phyloP scores from a whole-genome alignment of 371 early-diverging fungal genomes.

The Massospora cicadina region DNA sequence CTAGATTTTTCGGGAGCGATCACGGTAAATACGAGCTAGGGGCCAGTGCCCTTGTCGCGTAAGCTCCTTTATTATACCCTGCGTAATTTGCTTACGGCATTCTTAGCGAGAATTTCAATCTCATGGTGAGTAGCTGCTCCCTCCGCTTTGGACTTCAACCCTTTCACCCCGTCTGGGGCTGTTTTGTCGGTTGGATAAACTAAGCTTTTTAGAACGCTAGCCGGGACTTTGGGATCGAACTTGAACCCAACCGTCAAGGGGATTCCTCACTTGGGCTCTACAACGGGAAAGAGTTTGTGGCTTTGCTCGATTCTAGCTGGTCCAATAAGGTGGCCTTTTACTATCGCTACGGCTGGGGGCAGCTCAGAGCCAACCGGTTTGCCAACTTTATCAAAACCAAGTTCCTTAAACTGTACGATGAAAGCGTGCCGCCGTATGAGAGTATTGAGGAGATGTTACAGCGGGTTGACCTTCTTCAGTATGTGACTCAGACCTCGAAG shows the following conservation, averaged over 20 bases:
- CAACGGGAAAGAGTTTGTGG: background rate
- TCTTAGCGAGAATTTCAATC: constrained; percentile 6
- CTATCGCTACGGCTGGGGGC: constrained; percentile 6
- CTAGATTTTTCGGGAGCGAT: background rate
- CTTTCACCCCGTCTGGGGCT: too few relatives aligned
- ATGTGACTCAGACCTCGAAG: background rate
- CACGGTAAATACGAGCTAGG: constrained; percentile 7
- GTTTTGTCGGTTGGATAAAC: too few relatives aligned
- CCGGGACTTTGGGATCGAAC: background rate
- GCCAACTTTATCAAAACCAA: background rate
- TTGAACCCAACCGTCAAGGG: background rate
- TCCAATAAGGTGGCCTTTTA: background rate
- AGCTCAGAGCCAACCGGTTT: background rate
- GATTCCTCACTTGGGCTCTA: constrained; percentile 5
- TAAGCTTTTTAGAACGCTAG: constrained; percentile 10
- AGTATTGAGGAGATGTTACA: constrained; percentile 7
- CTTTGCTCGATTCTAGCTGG: background rate
- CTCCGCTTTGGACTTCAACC: too few relatives aligned
- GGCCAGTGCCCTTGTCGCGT: constrained; percentile 3
- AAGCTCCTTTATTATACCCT: background rate
- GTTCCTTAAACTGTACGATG: constrained; percentile 3
- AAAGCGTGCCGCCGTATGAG: background rate
- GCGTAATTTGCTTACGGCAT: background rate
- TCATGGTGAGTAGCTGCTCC: background rate
- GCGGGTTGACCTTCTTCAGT: background rate